phyloP scores from a whole-genome alignment of 495 filamentous ascomycete genomes.

The Trichocladium antarcticum region DNA sequence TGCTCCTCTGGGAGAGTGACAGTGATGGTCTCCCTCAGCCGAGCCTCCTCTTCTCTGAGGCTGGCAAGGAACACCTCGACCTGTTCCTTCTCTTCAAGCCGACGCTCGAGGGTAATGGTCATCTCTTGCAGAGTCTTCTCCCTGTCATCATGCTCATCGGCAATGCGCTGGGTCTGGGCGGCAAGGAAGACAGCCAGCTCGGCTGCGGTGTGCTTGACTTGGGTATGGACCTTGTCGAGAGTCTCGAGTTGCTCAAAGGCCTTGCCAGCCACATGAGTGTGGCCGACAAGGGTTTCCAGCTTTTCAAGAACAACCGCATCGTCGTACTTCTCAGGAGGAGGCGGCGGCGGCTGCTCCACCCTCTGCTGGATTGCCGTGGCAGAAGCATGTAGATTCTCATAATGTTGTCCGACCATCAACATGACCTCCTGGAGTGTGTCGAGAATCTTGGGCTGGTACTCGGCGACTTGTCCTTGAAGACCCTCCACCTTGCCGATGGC shows the following conservation, averaged over 20 bases:
- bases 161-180: conserved; percentile 64
- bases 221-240: conserved; percentile 78
- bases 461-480: conserved; percentile 61
- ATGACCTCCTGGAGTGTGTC: conserved; percentile 74
- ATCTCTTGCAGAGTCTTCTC: conserved; percentile 75
- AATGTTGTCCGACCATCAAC: conserved; percentile 68
- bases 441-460: conserved; percentile 76
- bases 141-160: conserved; percentile 66
- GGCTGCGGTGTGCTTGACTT: conserved; percentile 75
- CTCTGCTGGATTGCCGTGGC: conserved; percentile 41
- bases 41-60: conserved; percentile 33
- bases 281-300: conserved; percentile 69
- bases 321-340: conserved; percentile 38
- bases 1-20: conserved; percentile 46
- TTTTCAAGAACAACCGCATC: conserved; percentile 67
- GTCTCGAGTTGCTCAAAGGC: conserved; percentile 55
- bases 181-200: conserved; percentile 80
- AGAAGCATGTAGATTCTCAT: conserved; percentile 51
- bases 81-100: conserved; percentile 64
- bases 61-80: conserved; percentile 62
- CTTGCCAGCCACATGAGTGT: conserved; percentile 47
- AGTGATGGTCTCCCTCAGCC: conserved; percentile 30
- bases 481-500: conserved; percentile 59
- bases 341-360: conserved; percentile 36
- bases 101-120: conserved; percentile 66